phyloP scores from a whole-genome alignment of 2,329 filamentous ascomycete species.

The Colletotrichum sp. region DNA sequence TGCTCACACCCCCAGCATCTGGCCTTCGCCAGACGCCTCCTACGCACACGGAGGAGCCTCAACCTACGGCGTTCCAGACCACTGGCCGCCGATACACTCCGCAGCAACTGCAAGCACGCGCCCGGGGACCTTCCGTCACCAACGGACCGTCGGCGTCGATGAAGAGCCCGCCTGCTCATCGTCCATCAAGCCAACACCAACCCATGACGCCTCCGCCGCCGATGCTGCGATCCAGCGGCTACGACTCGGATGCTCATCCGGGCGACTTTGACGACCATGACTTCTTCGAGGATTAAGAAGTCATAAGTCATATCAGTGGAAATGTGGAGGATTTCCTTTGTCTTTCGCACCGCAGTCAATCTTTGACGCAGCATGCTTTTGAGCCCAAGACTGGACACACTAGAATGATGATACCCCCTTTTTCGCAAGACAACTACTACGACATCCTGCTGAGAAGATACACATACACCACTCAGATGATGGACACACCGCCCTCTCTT shows the following conservation, averaged over 20 bases:
- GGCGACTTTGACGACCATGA: conserved; percentile 64
- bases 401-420: conserved; percentile 43
- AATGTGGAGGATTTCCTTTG: conserved; percentile 13
- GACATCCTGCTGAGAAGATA: background rate
- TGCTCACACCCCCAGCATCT: conserved; percentile 88
- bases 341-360: conserved; percentile 12
- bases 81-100: conserved; percentile 63
- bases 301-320: conserved; percentile 20
- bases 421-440: conserved; percentile 20
- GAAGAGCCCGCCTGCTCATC: conserved; percentile 47
- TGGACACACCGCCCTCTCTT: background rate
- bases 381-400: conserved; percentile 18
- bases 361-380: conserved; percentile 15
- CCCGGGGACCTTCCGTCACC: conserved; percentile 33
- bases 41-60: conserved; percentile 41
- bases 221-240: conserved; percentile 62
- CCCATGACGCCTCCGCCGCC: conserved; percentile 66
- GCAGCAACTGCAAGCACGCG: conserved; percentile 49
- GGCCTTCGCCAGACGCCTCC: conserved; percentile 67
- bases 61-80: conserved; percentile 65
- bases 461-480: background rate
- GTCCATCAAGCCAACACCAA: conserved; percentile 38
- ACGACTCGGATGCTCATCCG: conserved; percentile 65
- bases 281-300: conserved; percentile 56
- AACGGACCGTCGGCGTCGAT: conserved; percentile 43